A percentile compares a stretch with the other conserved stretches of the same genome.
These are phyloP conservation scores for Trichopus zeylanicus DNA, from an alignment of 116 monocot species.

Conservation along the genomic window DNA sequence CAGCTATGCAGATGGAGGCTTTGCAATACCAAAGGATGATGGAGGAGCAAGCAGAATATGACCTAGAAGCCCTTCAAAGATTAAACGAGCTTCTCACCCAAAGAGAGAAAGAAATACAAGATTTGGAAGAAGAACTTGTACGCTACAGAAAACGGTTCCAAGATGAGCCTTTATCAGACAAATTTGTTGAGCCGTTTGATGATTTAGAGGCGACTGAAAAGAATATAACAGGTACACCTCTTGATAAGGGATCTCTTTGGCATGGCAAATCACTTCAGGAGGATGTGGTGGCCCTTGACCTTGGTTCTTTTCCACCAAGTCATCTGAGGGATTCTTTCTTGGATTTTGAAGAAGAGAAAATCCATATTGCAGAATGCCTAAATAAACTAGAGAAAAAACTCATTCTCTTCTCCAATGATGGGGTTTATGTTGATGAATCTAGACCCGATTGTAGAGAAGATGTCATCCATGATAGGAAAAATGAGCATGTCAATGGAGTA, in stretches of 20 bases:
- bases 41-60: slow-evolving; percentile 97
- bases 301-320: background rate
- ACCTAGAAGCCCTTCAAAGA: slow-evolving; percentile 73
- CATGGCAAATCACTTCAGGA: background rate
- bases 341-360: slow-evolving; percentile 64
- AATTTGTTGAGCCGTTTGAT: background rate
- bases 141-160: slow-evolving; percentile 32
- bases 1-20: slow-evolving; percentile 94
- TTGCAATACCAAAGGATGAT: slow-evolving; percentile 94
- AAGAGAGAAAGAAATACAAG: slow-evolving; percentile 62
- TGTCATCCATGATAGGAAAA: background rate
- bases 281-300: background rate
- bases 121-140: slow-evolving; percentile 61
- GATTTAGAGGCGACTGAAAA: slow-evolving; percentile 4
- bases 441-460: slow-evolving; percentile 9
- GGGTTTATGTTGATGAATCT: slow-evolving; percentile 14
- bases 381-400: slow-evolving; percentile 55
- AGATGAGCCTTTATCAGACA: slow-evolving; percentile 12
- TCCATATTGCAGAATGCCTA: slow-evolving; percentile 45
- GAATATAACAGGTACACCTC: background rate
- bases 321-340: slow-evolving; percentile 10
- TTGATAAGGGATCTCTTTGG: background rate
- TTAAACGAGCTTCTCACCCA: slow-evolving; percentile 52
- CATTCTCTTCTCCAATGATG: slow-evolving; percentile 30
- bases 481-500: background rate